Percentiles rank a stretch among this genome's conserved stretches.
Conservation (phyloP, 306 rosid species). For the Alnus rubra region DNA sequence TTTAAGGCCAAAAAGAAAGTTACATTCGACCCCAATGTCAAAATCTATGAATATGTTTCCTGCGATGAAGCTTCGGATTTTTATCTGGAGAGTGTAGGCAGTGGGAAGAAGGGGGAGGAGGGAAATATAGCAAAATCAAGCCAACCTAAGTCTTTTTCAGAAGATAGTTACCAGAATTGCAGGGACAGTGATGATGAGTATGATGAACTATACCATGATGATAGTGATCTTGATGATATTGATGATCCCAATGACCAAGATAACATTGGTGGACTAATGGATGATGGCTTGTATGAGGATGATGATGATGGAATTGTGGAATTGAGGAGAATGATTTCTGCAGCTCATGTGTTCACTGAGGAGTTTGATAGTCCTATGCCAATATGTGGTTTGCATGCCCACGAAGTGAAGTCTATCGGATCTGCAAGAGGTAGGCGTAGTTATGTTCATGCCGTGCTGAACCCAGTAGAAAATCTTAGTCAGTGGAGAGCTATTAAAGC, state of each 20-base stretch:
- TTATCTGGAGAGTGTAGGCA: constrained; percentile 33
- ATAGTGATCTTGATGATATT: constrained; percentile 57
- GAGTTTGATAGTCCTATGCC: constrained; percentile 42
- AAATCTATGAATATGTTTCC: constrained; percentile 61
- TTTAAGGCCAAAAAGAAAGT: constrained; percentile 63
- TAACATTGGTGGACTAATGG: constrained; percentile 40
- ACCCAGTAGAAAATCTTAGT: constrained; percentile 70
- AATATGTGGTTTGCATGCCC: constrained; percentile 24
- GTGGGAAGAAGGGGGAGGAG: constrained; percentile 27
- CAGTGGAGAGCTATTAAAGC: constrained; percentile 74
- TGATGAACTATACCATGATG: constrained; percentile 43
- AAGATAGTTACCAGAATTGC: constrained; percentile 31
- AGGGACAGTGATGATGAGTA: constrained; percentile 39
- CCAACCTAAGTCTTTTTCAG: constrained; percentile 52
- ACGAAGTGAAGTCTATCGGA: constrained; percentile 37
- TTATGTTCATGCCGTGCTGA: constrained; percentile 73
- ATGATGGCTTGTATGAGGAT: constrained; percentile 17
- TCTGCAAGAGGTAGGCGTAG: constrained; percentile 59
- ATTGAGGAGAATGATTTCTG: constrained; percentile 23
- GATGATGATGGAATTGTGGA: constrained; percentile 39
- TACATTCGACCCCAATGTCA: constrained; percentile 73
- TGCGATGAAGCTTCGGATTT: constrained; percentile 35
- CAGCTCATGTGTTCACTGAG: constrained; percentile 34
- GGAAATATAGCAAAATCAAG: constrained; percentile 32
- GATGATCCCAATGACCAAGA: constrained; percentile 17